Conservation (phyloP, 2,329 filamentous ascomycete species). For the Cercospora canescens region DNA sequence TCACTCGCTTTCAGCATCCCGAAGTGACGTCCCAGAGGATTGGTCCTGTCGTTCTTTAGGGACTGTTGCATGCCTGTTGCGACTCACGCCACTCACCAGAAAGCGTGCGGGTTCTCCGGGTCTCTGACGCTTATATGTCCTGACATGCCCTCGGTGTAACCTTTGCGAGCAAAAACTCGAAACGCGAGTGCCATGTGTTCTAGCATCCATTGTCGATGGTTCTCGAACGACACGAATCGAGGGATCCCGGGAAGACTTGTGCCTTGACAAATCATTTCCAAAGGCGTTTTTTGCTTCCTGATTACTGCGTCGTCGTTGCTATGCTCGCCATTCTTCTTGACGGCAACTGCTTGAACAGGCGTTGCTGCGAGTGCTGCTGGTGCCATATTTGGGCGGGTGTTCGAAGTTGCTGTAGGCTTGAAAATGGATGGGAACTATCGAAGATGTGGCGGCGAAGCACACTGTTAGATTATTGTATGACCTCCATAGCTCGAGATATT, state of each 20-base stretch:
- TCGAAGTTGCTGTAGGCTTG: not conserved
- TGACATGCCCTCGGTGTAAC: slow-evolving; percentile 67
- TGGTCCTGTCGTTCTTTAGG: slow-evolving; percentile 49
- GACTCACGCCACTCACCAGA: slow-evolving; percentile 51
- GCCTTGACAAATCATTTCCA: slow-evolving; percentile 48
- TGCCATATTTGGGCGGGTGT: slow-evolving; percentile 24
- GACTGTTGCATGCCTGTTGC: not conserved
- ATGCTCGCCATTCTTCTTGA: slow-evolving; percentile 19
- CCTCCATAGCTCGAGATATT: not conserved
- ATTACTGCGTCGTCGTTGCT: slow-evolving; percentile 10
- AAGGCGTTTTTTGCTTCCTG: slow-evolving; percentile 34
- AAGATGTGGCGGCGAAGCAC: not conserved
- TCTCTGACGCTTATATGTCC: slow-evolving; percentile 70
- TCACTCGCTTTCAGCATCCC: slow-evolving; percentile 64
- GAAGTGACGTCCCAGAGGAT: slow-evolving; percentile 65
- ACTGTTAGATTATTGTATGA: not conserved
- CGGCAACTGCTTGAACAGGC: slow-evolving; percentile 16
- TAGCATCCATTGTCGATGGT: slow-evolving; percentile 63
- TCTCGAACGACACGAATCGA: slow-evolving; percentile 52
- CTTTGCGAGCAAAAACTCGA: slow-evolving; percentile 65
- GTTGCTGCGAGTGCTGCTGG: slow-evolving; percentile 31
- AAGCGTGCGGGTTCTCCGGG: slow-evolving; percentile 59
- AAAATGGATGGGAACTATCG: not conserved
- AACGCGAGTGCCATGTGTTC: slow-evolving; percentile 67
- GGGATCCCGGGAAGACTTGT: slow-evolving; percentile 56